Evolutionary conservation across 768 basidiomycete genomes (phyloP).

Genomic region (Hebeloma cylindrosporum): DNA sequence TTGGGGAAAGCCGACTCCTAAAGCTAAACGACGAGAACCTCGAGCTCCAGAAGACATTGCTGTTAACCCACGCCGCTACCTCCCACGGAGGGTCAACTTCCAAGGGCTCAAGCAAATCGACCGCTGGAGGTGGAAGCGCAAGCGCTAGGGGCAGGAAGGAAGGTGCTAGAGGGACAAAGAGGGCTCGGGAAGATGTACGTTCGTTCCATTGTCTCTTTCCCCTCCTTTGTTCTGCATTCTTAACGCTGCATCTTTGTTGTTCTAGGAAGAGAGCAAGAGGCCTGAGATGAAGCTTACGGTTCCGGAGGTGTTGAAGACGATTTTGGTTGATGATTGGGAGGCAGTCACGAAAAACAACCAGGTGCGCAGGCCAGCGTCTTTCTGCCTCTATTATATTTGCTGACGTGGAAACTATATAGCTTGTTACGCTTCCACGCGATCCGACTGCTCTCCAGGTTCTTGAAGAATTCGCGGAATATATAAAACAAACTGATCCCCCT

Average conservation of each 20-base stretch:
- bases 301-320: conserved; percentile 86
- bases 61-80: conserved; percentile 26
- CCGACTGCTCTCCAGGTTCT: conserved; percentile 80
- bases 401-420: too few relatives aligned
- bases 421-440: conserved; percentile 78
- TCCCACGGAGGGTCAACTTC: conserved; percentile 24
- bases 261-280: conserved; percentile 77
- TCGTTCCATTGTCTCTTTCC: conserved; percentile 2
- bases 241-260: too few relatives aligned
- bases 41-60: conserved; percentile 70
- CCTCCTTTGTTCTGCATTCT: conserved; percentile 1
- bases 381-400: too few relatives aligned
- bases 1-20: conserved; percentile 74
- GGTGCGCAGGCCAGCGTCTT: too few relatives aligned
- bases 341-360: conserved; percentile 92
- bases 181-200: conserved; percentile 72
- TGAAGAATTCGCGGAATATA: conserved; percentile 70
- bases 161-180: conserved; percentile 65
- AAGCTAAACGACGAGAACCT: conserved; percentile 85
- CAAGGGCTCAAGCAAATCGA: conserved; percentile 22
- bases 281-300: conserved; percentile 90
- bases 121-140: conserved; percentile 24
- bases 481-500: conserved; percentile 48
- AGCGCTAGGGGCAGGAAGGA: conserved; percentile 53
- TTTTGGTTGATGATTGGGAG: conserved; percentile 98